These are phyloP conservation scores for Polychytrium aggregatum DNA, from an alignment of 192 early-diverging fungal genomes.

Conservation along the genomic window DNA sequence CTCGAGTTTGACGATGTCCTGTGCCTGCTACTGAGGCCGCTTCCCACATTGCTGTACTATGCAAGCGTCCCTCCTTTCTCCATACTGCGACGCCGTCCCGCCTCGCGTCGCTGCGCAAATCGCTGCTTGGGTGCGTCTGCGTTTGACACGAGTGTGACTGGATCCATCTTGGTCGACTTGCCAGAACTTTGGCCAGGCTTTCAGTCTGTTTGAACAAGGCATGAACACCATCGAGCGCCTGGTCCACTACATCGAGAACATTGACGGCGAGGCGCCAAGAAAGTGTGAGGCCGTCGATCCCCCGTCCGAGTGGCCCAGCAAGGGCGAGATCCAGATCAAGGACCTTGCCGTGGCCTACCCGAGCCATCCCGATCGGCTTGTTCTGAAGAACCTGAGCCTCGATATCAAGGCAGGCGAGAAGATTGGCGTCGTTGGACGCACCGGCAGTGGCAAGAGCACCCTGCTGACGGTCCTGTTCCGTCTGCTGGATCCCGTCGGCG, in stretches of 20 bases:
- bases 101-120: too few species aligned
- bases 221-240: conserved; percentile 35
- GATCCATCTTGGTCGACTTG: too few species aligned
- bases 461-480: conserved; percentile 46
- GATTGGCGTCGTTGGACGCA: conserved; percentile 41
- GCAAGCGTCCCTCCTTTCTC: too few species aligned
- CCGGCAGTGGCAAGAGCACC: conserved; percentile 38
- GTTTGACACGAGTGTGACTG: too few species aligned
- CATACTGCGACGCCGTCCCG: too few species aligned
- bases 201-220: too few species aligned
- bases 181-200: too few species aligned
- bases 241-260: conserved; percentile 21
- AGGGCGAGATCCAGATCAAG: conserved; percentile 24
- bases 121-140: too few species aligned
- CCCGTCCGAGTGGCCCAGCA: conserved; percentile 25
- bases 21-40: too few species aligned
- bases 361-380: conserved; percentile 11
- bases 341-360: conserved; percentile 23
- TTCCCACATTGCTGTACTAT: too few species aligned
- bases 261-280: conserved; percentile 19
- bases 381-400: conserved; percentile 20
- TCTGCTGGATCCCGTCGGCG: conserved; percentile 20
- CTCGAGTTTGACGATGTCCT: too few species aligned
- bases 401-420: conserved; percentile 21
- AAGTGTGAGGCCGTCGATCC: conserved; percentile 26